phyloP scores from a whole-genome alignment of 2,329 filamentous ascomycete genomes.

The Fusarium newnesense region DNA sequence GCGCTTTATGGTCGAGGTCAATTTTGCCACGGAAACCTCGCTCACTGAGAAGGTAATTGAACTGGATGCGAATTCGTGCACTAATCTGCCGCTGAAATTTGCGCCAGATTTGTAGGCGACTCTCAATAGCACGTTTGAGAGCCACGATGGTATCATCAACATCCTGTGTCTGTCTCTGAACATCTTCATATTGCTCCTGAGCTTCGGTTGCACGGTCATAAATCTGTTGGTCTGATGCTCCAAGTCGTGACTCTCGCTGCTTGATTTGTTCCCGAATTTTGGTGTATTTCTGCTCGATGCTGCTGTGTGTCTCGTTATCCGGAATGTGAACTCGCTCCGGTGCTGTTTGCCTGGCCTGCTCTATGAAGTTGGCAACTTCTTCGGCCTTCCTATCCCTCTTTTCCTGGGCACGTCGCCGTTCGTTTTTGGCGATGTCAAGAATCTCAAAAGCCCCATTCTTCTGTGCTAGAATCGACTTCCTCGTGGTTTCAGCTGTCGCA shows the following conservation, averaged over 20 bases:
- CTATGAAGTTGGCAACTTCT: slow-evolving; percentile 63
- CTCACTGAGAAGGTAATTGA: slow-evolving; percentile 88
- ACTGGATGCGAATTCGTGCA: slow-evolving; percentile 84
- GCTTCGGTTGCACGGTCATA: slow-evolving; percentile 58
- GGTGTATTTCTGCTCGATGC: slow-evolving; percentile 64
- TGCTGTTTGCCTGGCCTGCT: slow-evolving; percentile 64
- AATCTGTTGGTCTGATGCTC: slow-evolving; percentile 74
- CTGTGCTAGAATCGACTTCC: slow-evolving; percentile 64
- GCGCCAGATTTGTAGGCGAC: slow-evolving; percentile 80
- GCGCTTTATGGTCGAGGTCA: slow-evolving; percentile 78
- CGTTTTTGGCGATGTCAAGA: slow-evolving; percentile 59
- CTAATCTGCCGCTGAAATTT: slow-evolving; percentile 87
- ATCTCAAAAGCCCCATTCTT: slow-evolving; percentile 70
- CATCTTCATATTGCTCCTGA: slow-evolving; percentile 55
- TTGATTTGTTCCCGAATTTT: slow-evolving; percentile 68
- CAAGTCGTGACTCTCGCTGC: slow-evolving; percentile 65
- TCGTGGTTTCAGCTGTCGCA: slow-evolving; percentile 58
- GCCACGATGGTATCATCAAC: slow-evolving; percentile 54
- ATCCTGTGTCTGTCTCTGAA: slow-evolving; percentile 54
- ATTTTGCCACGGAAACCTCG: slow-evolving; percentile 88
- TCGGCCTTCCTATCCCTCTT: slow-evolving; percentile 59
- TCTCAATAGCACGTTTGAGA: slow-evolving; percentile 69
- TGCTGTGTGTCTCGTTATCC: slow-evolving; percentile 69
- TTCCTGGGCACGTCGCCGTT: slow-evolving; percentile 57
- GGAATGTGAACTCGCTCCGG: slow-evolving; percentile 69